These are phyloP conservation scores for Boletus austroedulis DNA, from an alignment of 1,284 basidiomycete species.

Conservation along the genomic window DNA sequence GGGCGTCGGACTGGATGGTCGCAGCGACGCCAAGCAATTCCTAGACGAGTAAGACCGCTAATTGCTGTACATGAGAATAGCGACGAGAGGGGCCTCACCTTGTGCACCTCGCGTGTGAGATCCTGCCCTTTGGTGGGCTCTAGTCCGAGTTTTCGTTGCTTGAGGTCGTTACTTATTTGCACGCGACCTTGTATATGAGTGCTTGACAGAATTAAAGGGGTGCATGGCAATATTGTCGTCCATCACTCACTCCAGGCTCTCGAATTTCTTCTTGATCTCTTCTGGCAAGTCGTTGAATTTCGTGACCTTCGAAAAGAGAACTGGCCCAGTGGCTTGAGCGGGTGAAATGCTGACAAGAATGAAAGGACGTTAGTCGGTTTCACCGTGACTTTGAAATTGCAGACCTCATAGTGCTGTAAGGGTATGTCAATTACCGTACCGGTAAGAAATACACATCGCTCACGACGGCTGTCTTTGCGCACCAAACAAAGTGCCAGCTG, in stretches of 20 bases:
- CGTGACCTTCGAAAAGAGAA: conserved; percentile 66
- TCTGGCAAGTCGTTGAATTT: conserved; percentile 85
- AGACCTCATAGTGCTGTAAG: conserved; percentile 29
- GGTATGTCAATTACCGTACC: background rate
- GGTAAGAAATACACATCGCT: conserved; percentile 1
- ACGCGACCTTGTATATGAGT: conserved; percentile 71
- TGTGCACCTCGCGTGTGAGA: conserved; percentile 60
- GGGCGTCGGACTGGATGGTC: conserved; percentile 64
- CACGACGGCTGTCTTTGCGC: conserved; percentile 39
- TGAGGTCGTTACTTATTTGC: conserved; percentile 74
- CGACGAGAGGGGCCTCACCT: conserved; percentile 41
- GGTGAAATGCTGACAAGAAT: conserved; percentile 21
- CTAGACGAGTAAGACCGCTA: conserved; percentile 36
- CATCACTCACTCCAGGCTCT: conserved; percentile 62
- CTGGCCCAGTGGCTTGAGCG: conserved; percentile 37
- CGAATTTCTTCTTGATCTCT: conserved; percentile 59
- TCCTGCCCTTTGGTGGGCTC: conserved; percentile 72
- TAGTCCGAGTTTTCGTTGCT: conserved; percentile 69
- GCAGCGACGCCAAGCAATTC: conserved; percentile 60
- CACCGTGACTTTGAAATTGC: background rate
- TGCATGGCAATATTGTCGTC: background rate
- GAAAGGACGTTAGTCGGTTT: conserved; percentile 1
- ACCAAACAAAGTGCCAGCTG: conserved; percentile 40
- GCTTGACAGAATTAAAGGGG: conserved; percentile 38
- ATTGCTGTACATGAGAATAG: background rate